phyloP scores from a whole-genome alignment of 495 filamentous ascomycete species.

The Aspergillus baeticus region DNA sequence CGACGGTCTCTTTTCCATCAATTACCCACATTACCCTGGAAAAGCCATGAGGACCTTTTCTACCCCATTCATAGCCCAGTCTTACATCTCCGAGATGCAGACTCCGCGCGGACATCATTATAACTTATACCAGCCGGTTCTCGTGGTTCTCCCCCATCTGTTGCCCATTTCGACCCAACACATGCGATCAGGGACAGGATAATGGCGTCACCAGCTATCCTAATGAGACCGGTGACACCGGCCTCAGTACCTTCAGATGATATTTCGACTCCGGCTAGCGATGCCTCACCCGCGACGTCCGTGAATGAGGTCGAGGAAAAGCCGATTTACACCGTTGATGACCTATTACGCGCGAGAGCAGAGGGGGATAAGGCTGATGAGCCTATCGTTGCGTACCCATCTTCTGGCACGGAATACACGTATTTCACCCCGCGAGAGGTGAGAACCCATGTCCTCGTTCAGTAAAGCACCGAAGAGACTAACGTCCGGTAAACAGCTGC shows the following conservation, averaged over 20 bases:
- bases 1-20: neutral
- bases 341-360: conserved; percentile 27
- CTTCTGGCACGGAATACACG: conserved; percentile 28
- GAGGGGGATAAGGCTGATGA: conserved; percentile 22
- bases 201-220: conserved; percentile 5
- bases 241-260: neutral
- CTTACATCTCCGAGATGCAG: no score
- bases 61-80: no score
- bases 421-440: conserved; percentile 36
- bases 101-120: no score
- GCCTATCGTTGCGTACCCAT: conserved; percentile 32
- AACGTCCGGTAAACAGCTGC: conserved; percentile 16
- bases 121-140: neutral
- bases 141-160: neutral
- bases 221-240: neutral
- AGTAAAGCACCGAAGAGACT: neutral
- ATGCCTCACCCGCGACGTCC: conserved; percentile 7
- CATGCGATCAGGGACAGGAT: neutral
- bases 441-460: neutral
- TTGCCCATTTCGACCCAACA: neutral
- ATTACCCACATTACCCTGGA: no score
- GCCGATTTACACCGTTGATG: conserved; percentile 27
- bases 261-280: neutral
- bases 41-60: no score
- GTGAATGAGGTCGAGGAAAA: conserved; percentile 11